Evolutionary conservation across 1,284 basidiomycete species (phyloP).

Genomic region (Sporisorium graminicola): DNA sequence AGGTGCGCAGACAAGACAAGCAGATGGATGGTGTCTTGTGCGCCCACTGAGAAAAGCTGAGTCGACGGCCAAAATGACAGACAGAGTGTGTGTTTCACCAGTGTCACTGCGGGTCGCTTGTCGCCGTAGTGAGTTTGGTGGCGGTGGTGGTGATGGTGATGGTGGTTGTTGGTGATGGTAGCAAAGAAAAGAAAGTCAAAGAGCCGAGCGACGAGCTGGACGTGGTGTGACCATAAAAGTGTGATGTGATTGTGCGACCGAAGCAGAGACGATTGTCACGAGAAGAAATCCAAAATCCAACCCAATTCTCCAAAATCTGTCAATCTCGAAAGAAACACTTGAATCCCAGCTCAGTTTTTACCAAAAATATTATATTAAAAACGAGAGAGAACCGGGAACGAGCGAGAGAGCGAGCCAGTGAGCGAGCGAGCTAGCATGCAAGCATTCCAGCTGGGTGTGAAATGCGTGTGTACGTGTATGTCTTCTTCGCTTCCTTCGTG

Average conservation of each 20-base stretch:
- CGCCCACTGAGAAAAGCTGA: neutral
- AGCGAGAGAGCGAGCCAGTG: neutral
- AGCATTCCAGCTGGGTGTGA: too few relatives aligned
- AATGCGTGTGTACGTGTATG: neutral
- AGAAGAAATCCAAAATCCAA: slow-evolving; percentile 3
- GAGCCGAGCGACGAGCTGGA: neutral
- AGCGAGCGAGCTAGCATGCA: too few relatives aligned
- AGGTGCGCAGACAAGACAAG: neutral
- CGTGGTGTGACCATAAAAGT: neutral
- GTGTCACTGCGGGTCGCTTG: neutral
- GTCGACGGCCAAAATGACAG: neutral
- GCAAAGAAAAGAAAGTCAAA: neutral
- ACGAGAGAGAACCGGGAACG: neutral
- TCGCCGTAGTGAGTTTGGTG: neutral
- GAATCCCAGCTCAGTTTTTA: neutral
- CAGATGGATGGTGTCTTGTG: neutral
- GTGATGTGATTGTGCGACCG: neutral
- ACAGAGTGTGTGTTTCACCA: neutral
- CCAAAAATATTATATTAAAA: neutral
- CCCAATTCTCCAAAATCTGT: neutral
- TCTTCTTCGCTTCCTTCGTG: neutral
- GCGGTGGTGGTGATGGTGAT: neutral
- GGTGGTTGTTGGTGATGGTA: neutral
- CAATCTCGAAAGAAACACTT: slow-evolving; percentile 8
- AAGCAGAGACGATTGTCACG: slow-evolving; percentile 1